A percentile compares a stretch with the other conserved stretches of the same genome.
Conservation (phyloP, 306 rosid genomes). For the Prunus padus region DNA sequence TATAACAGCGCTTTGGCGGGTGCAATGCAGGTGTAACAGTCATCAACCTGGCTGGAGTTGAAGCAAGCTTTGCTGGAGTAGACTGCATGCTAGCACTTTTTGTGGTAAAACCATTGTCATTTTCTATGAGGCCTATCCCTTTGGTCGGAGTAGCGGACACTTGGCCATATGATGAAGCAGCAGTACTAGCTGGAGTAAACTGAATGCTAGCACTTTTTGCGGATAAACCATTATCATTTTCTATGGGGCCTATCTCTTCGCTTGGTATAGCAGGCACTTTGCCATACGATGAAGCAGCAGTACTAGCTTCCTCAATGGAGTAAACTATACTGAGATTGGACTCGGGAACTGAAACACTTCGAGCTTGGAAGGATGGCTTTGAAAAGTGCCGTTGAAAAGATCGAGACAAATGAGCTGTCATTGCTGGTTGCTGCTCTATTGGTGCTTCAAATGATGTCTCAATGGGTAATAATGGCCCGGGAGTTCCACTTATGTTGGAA, state of each 20-base stretch:
- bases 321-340: constrained; percentile 16
- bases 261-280: constrained; percentile 39
- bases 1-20: constrained; percentile 49
- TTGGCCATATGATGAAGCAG: constrained; percentile 12
- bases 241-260: constrained; percentile 28
- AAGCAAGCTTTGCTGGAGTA: constrained; percentile 48
- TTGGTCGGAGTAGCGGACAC: constrained; percentile 44
- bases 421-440: constrained; percentile 31
- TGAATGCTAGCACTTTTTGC: constrained; percentile 6
- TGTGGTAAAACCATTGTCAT: constrained; percentile 23
- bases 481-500: constrained; percentile 11
- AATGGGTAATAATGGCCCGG: constrained; percentile 11
- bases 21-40: constrained; percentile 51
- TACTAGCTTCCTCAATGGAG: background rate
- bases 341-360: constrained; percentile 25
- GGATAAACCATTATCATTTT: constrained; percentile 8
- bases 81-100: constrained; percentile 27
- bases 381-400: constrained; percentile 56
- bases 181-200: constrained; percentile 13
- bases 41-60: constrained; percentile 45
- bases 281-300: constrained; percentile 15
- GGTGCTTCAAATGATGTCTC: constrained; percentile 27
- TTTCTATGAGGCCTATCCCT: constrained; percentile 21
- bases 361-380: constrained; percentile 21
- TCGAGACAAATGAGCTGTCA: constrained; percentile 48